These are phyloP conservation scores for Marchantia paleacea DNA, from an alignment of 225 moss, liverwort and hornwort genomes.

Conservation along the genomic window DNA sequence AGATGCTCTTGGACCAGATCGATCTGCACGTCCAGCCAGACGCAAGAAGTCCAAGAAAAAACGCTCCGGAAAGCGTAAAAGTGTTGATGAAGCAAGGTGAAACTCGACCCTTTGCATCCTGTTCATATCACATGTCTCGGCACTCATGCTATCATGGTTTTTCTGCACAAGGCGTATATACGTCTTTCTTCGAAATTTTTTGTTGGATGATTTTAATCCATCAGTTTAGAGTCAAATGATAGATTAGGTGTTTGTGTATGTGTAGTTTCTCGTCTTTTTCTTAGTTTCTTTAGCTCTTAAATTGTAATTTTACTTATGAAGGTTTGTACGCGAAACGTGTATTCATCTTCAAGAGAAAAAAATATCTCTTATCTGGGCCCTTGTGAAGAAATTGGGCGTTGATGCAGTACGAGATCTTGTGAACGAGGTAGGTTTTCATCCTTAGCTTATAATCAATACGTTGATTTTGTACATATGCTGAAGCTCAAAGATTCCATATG, in stretches of 20 bases:
- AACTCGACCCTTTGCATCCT: not conserved
- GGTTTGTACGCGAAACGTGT: constrained; percentile 80
- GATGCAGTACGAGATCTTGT: constrained; percentile 56
- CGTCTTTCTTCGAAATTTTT: not conserved
- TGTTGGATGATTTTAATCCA: too few relatives aligned
- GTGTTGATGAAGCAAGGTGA: constrained; percentile 30
- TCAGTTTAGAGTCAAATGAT: too few relatives aligned
- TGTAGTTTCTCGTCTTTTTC: too few relatives aligned
- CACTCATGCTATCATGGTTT: not conserved
- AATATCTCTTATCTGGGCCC: constrained; percentile 71
- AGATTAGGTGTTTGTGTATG: too few relatives aligned
- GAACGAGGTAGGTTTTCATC: constrained; percentile 40
- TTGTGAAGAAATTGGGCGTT: constrained; percentile 71
- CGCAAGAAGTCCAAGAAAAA: constrained; percentile 22
- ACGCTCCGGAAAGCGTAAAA: constrained; percentile 40
- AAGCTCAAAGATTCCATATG: too few relatives aligned
- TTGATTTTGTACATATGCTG: too few relatives aligned
- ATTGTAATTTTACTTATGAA: constrained; percentile 3
- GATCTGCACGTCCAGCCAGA: not conserved
- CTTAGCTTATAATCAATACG: not conserved
- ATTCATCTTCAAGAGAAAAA: constrained; percentile 69
- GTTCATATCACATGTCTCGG: not conserved
- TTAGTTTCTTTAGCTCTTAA: too few relatives aligned
- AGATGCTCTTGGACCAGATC: constrained; percentile 6
- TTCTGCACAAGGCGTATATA: not conserved